These are phyloP conservation scores for Pouteria glomerata DNA, from an alignment of 148 eudicot genomes.

Conservation along the genomic window DNA sequence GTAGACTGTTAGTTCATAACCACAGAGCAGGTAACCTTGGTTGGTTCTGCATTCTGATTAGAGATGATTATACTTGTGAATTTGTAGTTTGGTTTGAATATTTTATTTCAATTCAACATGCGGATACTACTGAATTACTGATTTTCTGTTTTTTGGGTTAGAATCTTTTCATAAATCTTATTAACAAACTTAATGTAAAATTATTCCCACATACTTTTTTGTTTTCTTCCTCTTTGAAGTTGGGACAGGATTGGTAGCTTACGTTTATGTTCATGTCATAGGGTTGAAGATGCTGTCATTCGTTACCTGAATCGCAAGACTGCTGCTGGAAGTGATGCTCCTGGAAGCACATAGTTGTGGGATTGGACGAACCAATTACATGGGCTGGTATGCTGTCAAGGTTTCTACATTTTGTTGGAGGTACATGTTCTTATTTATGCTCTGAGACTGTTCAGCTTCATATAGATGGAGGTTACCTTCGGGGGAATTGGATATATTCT, in stretches of 20 bases:
- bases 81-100: not conserved
- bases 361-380: not conserved
- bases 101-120: too few relatives aligned
- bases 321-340: conserved; percentile 41
- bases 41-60: not conserved
- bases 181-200: not conserved
- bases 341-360: conserved; percentile 47
- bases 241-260: not conserved
- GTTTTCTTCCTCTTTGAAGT: not conserved
- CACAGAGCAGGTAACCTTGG: not conserved
- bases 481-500: not conserved
- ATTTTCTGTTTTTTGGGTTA: too few relatives aligned
- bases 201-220: not conserved
- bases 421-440: not conserved
- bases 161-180: not conserved
- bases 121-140: too few relatives aligned
- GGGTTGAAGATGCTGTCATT: conserved; percentile 89
- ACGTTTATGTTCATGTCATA: conserved; percentile 9
- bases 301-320: conserved; percentile 83
- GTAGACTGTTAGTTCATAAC: not conserved
- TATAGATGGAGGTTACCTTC: not conserved
- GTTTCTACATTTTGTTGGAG: not conserved
- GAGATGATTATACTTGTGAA: not conserved
- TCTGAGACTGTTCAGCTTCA: not conserved
- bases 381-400: not conserved